These are phyloP conservation scores for Boletus edulis DNA, from an alignment of 768 basidiomycete species.

Conservation along the genomic window DNA sequence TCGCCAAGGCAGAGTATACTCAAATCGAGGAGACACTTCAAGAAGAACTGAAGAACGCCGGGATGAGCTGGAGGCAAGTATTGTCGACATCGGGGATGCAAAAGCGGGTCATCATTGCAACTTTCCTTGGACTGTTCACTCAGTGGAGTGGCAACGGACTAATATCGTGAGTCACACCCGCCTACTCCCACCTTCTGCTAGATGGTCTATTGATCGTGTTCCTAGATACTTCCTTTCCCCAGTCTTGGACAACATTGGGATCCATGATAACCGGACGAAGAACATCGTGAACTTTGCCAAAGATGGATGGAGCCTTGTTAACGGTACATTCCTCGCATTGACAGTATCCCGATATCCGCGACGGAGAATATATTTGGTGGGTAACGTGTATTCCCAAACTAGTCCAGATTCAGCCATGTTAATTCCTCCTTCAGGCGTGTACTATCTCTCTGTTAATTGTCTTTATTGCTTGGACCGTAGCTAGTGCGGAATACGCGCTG, in stretches of 20 bases:
- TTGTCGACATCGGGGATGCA: slow-evolving; percentile 11
- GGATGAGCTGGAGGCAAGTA: neutral
- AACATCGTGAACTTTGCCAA: slow-evolving; percentile 11
- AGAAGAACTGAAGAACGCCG: slow-evolving; percentile 6
- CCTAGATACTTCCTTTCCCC: slow-evolving; percentile 10
- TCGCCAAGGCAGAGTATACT: slow-evolving; percentile 55
- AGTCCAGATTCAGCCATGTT: neutral
- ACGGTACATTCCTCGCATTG: neutral
- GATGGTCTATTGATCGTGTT: neutral
- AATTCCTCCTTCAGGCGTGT: neutral
- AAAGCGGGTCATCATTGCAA: slow-evolving; percentile 13
- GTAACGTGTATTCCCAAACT: neutral
- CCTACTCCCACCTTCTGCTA: too few relatives aligned
- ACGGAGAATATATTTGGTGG: slow-evolving; percentile 8
- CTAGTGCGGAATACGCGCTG: slow-evolving; percentile 9
- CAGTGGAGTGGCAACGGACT: slow-evolving; percentile 12
- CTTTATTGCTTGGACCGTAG: slow-evolving; percentile 15
- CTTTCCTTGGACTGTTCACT: slow-evolving; percentile 7
- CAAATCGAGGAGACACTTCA: slow-evolving; percentile 57
- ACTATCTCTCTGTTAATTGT: slow-evolving; percentile 14
- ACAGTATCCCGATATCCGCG: slow-evolving; percentile 4
- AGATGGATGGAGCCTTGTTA: slow-evolving; percentile 6
- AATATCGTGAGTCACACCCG: slow-evolving; percentile 3
- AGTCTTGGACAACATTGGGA: slow-evolving; percentile 13
- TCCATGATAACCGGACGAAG: slow-evolving; percentile 16